A percentile compares a stretch with the other conserved stretches of the same genome.
phyloP scores from a whole-genome alignment of 257 asterid species.

The Galeopsis tetrahit region DNA sequence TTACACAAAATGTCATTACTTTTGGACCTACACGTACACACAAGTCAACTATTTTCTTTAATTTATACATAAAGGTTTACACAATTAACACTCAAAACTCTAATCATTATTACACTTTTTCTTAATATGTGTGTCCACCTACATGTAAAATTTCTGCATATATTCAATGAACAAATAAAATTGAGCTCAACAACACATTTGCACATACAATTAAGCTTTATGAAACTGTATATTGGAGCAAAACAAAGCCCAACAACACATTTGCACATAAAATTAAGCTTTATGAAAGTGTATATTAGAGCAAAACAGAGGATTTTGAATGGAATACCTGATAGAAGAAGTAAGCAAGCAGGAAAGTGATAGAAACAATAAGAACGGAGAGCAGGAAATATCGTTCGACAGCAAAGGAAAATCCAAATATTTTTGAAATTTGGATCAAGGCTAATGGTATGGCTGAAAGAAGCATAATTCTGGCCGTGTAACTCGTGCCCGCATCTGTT shows the following conservation, averaged over 20 bases:
- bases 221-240: background rate
- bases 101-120: too few relatives aligned
- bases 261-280: background rate
- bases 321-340: slow-evolving; percentile 67
- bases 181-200: slow-evolving; percentile 1
- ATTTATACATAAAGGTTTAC: too few relatives aligned
- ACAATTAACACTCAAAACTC: too few relatives aligned
- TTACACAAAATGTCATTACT: too few relatives aligned
- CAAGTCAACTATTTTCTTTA: too few relatives aligned
- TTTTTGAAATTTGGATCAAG: slow-evolving; percentile 44
- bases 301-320: background rate
- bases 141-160: background rate
- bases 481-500: slow-evolving; percentile 48
- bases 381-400: slow-evolving; percentile 37
- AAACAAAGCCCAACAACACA: background rate
- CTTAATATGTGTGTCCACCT: too few relatives aligned
- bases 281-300: background rate
- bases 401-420: slow-evolving; percentile 35
- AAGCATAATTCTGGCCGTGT: slow-evolving; percentile 64
- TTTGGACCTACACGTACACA: too few relatives aligned
- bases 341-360: slow-evolving; percentile 48
- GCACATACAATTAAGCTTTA: slow-evolving; percentile 5
- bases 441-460: slow-evolving; percentile 55
- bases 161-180: background rate
- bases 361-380: slow-evolving; percentile 49